These are phyloP conservation scores for Kwoniella heveanensis DNA, from an alignment of 768 basidiomycete species.

Conservation along the genomic window DNA sequence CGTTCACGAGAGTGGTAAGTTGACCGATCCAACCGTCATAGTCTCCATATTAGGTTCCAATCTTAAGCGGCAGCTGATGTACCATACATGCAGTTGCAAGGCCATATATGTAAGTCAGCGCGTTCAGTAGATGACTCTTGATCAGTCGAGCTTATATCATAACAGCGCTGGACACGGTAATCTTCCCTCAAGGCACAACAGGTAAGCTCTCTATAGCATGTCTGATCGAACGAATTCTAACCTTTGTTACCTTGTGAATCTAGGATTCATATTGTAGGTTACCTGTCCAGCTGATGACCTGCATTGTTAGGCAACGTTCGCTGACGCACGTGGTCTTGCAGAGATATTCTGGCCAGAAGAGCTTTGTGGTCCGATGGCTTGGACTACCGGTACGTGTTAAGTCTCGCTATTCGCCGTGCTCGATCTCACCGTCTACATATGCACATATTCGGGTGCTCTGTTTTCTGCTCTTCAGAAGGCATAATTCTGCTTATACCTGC, in stretches of 20 bases:
- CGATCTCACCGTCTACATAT: no score
- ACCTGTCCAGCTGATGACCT: neutral
- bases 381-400: conserved; percentile 52
- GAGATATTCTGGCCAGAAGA: conserved; percentile 29
- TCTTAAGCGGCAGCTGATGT: no score
- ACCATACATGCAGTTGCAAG: conserved; percentile 38
- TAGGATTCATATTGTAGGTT: conserved; percentile 61
- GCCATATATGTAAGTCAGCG: conserved; percentile 56
- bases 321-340: conserved; percentile 5
- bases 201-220: conserved; percentile 49
- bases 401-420: neutral
- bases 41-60: no score
- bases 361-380: conserved; percentile 51
- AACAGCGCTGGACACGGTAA: conserved; percentile 72
- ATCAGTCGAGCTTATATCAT: neutral
- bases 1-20: conserved; percentile 77
- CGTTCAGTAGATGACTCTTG: neutral
- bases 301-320: neutral
- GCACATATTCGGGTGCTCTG: no score
- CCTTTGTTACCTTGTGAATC: conserved; percentile 50
- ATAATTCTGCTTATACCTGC: no score
- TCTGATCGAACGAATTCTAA: no score
- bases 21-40: no score
- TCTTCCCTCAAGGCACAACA: conserved; percentile 70
- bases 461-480: no score